phyloP scores from a whole-genome alignment of 2,329 filamentous ascomycete species.

The Ophiocordyceps camponoti-leonardi region DNA sequence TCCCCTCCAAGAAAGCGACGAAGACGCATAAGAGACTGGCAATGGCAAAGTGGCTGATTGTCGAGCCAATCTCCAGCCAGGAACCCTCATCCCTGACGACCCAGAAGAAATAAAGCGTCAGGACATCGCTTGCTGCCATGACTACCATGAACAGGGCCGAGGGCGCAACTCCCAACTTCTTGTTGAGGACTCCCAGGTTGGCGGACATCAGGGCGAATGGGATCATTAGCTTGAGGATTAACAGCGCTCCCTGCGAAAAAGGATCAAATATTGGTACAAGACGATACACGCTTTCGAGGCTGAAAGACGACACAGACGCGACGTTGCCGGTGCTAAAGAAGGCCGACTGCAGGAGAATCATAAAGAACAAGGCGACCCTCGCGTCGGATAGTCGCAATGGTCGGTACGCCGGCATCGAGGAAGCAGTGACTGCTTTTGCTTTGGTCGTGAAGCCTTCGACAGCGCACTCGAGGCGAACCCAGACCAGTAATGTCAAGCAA shows the following conservation, averaged over 20 bases:
- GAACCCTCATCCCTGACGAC: constrained; percentile 91
- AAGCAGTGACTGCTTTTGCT: constrained; percentile 1
- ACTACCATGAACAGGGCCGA: constrained; percentile 88
- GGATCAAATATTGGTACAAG: constrained; percentile 87
- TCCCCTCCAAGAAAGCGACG: constrained; percentile 69
- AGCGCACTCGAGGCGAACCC: constrained; percentile 82
- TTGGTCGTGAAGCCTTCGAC: constrained; percentile 22
- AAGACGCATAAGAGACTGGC: constrained; percentile 81
- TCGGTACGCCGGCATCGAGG: constrained; percentile 25
- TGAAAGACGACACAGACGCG: constrained; percentile 85
- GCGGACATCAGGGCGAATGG: constrained; percentile 87
- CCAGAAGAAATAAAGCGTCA: constrained; percentile 96
- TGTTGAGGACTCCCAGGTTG: constrained; percentile 86
- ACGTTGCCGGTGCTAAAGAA: constrained; percentile 98
- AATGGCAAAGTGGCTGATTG: constrained; percentile 90
- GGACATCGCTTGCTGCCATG: constrained; percentile 76
- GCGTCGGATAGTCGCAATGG: constrained; percentile 66
- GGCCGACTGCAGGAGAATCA: constrained; percentile 82
- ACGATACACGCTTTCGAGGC: constrained; percentile 72
- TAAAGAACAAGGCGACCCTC: constrained; percentile 83
- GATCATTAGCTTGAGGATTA: constrained; percentile 80
- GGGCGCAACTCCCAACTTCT: constrained; percentile 64
- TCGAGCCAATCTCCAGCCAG: constrained; percentile 95
- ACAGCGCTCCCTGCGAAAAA: constrained; percentile 73
- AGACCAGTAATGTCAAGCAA: constrained; percentile 62